Evolutionary conservation across 108 stramenopile genomes (phyloP).

Genomic region (Epipyxis sp.): DNA sequence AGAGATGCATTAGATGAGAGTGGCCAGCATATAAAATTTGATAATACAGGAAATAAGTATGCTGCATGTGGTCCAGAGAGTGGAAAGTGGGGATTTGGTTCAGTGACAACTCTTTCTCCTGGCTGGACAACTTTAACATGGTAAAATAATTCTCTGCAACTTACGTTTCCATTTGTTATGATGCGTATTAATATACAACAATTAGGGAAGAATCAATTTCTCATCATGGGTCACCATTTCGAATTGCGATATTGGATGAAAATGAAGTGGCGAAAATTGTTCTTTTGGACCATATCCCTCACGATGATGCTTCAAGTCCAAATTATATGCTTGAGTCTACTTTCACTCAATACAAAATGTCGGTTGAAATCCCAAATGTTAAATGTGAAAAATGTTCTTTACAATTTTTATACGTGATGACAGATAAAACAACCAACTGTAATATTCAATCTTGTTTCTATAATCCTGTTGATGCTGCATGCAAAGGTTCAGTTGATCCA

Average conservation of each 20-base stretch:
- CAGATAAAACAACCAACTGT: conserved; percentile 32
- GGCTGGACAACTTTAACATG: conserved; percentile 23
- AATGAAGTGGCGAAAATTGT: conserved; percentile 23
- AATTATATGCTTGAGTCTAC: neutral
- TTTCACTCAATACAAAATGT: conserved; percentile 11
- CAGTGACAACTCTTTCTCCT: conserved; percentile 6
- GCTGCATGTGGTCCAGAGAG: conserved; percentile 21
- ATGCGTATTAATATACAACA: no score
- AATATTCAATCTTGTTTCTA: conserved; percentile 6
- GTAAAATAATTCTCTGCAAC: no score
- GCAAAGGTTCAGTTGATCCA: conserved; percentile 11
- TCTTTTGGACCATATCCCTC: conserved; percentile 30
- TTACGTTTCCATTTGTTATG: no score
- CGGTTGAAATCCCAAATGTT: conserved; percentile 22
- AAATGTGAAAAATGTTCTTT: conserved; percentile 32
- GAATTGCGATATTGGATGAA: conserved; percentile 32
- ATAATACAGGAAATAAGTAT: conserved; percentile 28
- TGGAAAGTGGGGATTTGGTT: conserved; percentile 19
- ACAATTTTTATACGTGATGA: conserved; percentile 32
- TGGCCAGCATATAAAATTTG: conserved; percentile 29
- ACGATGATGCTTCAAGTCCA: conserved; percentile 26
- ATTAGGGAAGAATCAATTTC: conserved; percentile 25
- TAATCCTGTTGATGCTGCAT: conserved; percentile 14
- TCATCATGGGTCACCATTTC: conserved; percentile 26
- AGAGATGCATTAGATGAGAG: conserved; percentile 17